These are phyloP conservation scores for Podaxis pistillaris DNA, from an alignment of 768 basidiomycete genomes.

Conservation along the genomic window DNA sequence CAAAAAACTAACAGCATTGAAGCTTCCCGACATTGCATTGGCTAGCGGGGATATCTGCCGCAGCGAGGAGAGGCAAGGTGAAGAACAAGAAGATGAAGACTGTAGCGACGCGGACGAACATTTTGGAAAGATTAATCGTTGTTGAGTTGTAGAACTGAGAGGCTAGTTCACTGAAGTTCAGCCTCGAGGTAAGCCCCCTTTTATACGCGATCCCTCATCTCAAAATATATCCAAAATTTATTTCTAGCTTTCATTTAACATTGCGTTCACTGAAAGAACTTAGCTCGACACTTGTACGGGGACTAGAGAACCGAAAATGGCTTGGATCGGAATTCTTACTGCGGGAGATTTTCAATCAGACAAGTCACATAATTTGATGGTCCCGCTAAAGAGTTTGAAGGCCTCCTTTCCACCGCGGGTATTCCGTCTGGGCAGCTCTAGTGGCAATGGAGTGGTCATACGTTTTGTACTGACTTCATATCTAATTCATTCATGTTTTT, in stretches of 20 bases:
- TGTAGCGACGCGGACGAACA: conserved; percentile 21
- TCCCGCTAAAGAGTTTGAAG: background rate
- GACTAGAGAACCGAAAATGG: background rate
- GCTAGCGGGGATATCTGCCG: conserved; percentile 19
- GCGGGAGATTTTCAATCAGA: background rate
- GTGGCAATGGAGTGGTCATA: too few species aligned
- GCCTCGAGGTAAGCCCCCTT: background rate
- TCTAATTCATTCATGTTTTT: background rate
- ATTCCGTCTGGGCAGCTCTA: background rate
- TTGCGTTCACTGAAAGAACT: background rate
- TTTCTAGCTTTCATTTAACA: background rate
- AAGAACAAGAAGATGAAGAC: conserved; percentile 19
- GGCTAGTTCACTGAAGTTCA: background rate
- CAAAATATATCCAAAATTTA: background rate
- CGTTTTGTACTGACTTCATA: background rate
- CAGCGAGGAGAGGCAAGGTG: conserved; percentile 19
- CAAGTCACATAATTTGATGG: background rate
- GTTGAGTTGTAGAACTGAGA: conserved; percentile 3
- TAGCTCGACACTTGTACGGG: background rate
- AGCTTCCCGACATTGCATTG: conserved; percentile 28
- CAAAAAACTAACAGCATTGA: conserved; percentile 21
- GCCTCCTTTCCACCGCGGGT: background rate
- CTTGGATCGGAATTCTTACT: background rate
- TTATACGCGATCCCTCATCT: background rate
- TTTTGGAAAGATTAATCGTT: conserved; percentile 16